These are phyloP conservation scores for Aurinia saxatilis DNA, from an alignment of 345 rosid species.

Conservation along the genomic window DNA sequence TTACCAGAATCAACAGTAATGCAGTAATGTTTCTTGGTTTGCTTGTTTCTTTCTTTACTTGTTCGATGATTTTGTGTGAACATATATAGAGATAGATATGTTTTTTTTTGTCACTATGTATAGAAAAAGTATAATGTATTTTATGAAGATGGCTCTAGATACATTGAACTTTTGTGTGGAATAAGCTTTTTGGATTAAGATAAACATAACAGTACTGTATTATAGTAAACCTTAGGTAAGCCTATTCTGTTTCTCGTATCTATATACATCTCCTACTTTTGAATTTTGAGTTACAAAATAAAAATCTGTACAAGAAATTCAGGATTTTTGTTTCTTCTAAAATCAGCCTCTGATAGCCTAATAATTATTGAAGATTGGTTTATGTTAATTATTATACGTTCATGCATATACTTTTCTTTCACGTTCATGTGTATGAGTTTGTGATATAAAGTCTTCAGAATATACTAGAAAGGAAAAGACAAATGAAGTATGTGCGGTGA, in stretches of 20 bases:
- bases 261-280: not conserved
- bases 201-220: not conserved
- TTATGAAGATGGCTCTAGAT: constrained; percentile 10
- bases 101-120: no score
- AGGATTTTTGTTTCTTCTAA: no score
- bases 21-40: not conserved
- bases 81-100: constrained; percentile 5
- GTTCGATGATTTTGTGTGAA: not conserved
- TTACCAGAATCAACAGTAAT: not conserved
- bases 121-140: no score
- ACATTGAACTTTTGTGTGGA: constrained; percentile 13
- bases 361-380: no score
- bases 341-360: no score
- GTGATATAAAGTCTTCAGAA: constrained; percentile 13
- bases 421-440: not conserved
- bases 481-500: constrained; percentile 5
- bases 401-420: no score
- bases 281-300: not conserved
- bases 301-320: not conserved
- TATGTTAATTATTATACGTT: no score
- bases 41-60: not conserved
- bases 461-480: not conserved
- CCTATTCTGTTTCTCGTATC: no score
- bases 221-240: constrained; percentile 18
- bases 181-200: constrained; percentile 13